phyloP scores from a whole-genome alignment of 2,329 filamentous ascomycete genomes.

The Aspergillaceae sp. region DNA sequence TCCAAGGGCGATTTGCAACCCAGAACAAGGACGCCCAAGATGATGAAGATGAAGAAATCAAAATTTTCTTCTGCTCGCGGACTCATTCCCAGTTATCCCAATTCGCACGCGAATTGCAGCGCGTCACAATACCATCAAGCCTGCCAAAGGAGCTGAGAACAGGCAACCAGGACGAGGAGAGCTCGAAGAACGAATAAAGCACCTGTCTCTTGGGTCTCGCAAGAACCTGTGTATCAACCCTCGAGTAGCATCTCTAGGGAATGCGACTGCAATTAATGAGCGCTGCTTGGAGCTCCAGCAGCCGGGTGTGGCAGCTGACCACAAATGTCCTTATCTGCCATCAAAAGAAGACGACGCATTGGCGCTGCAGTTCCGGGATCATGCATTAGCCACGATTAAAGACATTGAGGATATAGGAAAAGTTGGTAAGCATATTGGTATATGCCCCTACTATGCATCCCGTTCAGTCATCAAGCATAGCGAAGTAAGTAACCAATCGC shows the following conservation, averaged over 20 bases:
- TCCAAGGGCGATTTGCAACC: conserved; percentile 40
- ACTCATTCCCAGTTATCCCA: conserved; percentile 89
- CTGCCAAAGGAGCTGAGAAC: conserved; percentile 41
- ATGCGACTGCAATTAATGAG: conserved; percentile 79
- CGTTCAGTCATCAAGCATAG: conserved; percentile 70
- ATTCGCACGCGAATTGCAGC: conserved; percentile 72
- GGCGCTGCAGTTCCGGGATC: conserved; percentile 75
- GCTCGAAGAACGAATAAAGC: conserved; percentile 59
- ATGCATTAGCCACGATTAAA: conserved; percentile 70
- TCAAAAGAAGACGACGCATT: conserved; percentile 64
- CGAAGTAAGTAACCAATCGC: conserved; percentile 46
- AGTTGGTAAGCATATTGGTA: conserved; percentile 66
- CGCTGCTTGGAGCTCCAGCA: conserved; percentile 85
- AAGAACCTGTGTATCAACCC: conserved; percentile 88
- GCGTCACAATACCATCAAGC: conserved; percentile 68
- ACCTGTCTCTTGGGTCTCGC: conserved; percentile 74
- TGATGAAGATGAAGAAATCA: conserved; percentile 54
- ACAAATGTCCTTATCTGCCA: conserved; percentile 68
- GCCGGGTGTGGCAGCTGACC: conserved; percentile 50
- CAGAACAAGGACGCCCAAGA: conserved; percentile 34
- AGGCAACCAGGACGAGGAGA: conserved; percentile 15
- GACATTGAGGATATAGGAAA: conserved; percentile 87
- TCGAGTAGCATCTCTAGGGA: conserved; percentile 61
- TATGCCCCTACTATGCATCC: conserved; percentile 97
- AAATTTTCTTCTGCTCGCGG: conserved; percentile 86